Conservation (phyloP, 2,329 filamentous ascomycete genomes). For the Exophiala lecanii-corni region DNA sequence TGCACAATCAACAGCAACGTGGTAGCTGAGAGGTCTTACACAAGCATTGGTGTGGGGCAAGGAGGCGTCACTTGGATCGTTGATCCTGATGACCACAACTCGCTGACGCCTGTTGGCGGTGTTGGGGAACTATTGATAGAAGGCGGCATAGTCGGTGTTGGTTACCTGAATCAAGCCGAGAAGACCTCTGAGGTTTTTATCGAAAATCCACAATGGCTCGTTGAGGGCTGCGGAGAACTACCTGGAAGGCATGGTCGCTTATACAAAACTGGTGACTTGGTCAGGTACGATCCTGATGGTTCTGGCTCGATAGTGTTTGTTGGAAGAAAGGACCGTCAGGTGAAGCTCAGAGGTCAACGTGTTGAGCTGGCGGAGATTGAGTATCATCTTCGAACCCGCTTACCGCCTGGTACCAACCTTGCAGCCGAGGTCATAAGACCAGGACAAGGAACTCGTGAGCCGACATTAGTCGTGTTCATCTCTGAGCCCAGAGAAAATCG, state of each 20-base stretch:
- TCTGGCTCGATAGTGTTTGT: slow-evolving; percentile 32
- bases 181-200: slow-evolving; percentile 36
- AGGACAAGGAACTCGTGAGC: slow-evolving; percentile 36
- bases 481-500: not conserved
- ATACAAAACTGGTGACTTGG: slow-evolving; percentile 38
- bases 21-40: slow-evolving; percentile 28
- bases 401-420: slow-evolving; percentile 42
- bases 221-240: slow-evolving; percentile 19
- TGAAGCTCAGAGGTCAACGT: slow-evolving; percentile 24
- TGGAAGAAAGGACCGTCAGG: slow-evolving; percentile 25
- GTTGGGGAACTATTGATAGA: slow-evolving; percentile 46
- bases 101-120: slow-evolving; percentile 40
- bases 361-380: slow-evolving; percentile 22
- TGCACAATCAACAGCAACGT: slow-evolving; percentile 32
- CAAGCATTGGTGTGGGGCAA: slow-evolving; percentile 34
- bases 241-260: slow-evolving; percentile 26
- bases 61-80: slow-evolving; percentile 38
- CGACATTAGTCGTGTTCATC: slow-evolving; percentile 46
- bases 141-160: slow-evolving; percentile 42
- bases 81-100: slow-evolving; percentile 34
- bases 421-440: slow-evolving; percentile 49
- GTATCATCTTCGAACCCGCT: slow-evolving; percentile 9
- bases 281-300: slow-evolving; percentile 30
- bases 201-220: slow-evolving; percentile 32
- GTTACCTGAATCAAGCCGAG: slow-evolving; percentile 38